Evolutionary conservation across 345 rosid genomes (phyloP), one percentile per base, ranked within the genome.

Genomic region (Salix udensis): DNA sequence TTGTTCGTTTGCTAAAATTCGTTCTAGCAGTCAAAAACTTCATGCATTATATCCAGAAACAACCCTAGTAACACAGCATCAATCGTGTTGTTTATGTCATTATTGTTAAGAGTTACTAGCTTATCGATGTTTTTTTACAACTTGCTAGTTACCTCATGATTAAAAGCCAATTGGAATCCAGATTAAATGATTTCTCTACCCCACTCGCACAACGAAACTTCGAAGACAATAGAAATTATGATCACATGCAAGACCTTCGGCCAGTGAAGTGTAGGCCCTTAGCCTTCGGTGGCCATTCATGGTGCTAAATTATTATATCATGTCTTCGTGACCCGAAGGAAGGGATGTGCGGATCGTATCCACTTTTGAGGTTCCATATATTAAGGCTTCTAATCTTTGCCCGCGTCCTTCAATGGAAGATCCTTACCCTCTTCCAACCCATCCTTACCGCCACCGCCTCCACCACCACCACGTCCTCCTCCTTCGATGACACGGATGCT

Each of bases 341-440:
- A 10, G 44, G 44, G 10, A 2, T 7, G 6, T 6, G 10, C 44
- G 10, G 0, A 40, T 40, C 44, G 26, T 24, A 24, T 24, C 0
- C 42, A 39, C 42, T 39, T 39, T 40, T 1, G n/a, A 40, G 44
- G 44, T 8, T 40, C 44, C 50, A 4, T 46, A 14, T 13, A 46
- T 46, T 12, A 40, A 11, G 44, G 50, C 18, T 4, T 2, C 50
- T 46, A 46, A 18, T 19, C 19, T 52, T 52, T 52, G 21, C 2
- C 0, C 58, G 1, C 23, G 0, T 12, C 6, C 61, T 23, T 44
- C 4, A 18, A 80, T 86, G 89, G 86, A 79, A 55, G 80, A 80
- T n/a, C 77, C 79, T 4, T 73, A 70, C 72, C 72, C 83, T 81
- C 80, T 44, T 71, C 50, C 50, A 46, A 46, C 50, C 50, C 50